Base-by-base conservation (phyloP, 164 flowering plant genomes). In the Dillenia suffruticosa region DNA sequence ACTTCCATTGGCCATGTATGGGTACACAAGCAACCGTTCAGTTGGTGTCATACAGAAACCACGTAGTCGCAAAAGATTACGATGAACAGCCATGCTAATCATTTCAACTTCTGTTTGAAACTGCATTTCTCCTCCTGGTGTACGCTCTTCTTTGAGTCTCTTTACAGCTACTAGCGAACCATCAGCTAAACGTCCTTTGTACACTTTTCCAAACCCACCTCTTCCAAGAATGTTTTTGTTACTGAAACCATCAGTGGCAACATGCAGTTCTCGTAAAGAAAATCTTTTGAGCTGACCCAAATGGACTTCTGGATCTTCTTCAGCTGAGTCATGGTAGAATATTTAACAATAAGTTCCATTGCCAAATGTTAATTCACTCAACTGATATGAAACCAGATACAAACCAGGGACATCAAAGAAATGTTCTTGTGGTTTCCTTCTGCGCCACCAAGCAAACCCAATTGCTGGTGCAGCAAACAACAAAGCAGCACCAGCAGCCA, bases 21-120 rank as follows among this genome's bases (percentile, higher is more conserved):
- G 86, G 69, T 84, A 84, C 8, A 84, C 89, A 63, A 84, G 86
- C 62, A 84, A 9, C 24, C 87, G 71, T 58, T 84, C 89, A 13
- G 86, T 84, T 9, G 87, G 85, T 19, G 86, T 84, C 89, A 82
- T 84, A 65, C 89, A 84, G 64, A 84, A 82, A 0, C 87, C 86
- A 67, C 85, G 82, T 8, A 84, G 61, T 12, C 86, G 75, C 8
- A 84, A 81, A 40, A 84, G 74, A 74, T 84, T 84, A 19, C 87
- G 76, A 65, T 84, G 89, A 57, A 84, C 89, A 43, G 89, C 89
- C 89, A 84, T 80, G 64, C 89, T 84, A 53, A 84, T 84, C 84
- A 84, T 76, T 63, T 84, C 86, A 2, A 84, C 40, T 32, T 32
- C 40, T 32, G 40, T 32, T 32, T 32, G 40, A 32, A 32, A 32